Evolutionary conservation across 1,284 basidiomycete genomes (phyloP), one percentile per base, ranked within the genome.

Genomic region (Serendipita sp.): DNA sequence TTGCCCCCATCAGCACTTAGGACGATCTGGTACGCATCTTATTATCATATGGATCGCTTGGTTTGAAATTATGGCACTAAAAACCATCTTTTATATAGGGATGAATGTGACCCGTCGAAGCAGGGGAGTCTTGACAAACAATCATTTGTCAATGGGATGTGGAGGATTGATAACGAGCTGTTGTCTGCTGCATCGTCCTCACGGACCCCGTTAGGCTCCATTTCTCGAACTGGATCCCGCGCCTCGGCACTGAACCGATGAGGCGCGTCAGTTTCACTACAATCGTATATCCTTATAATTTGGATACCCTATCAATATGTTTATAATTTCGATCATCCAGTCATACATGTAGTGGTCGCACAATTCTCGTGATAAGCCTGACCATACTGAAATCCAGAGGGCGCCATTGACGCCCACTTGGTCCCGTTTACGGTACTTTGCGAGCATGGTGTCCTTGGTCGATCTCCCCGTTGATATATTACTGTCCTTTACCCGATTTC

Each of bases 81-180:
- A 22, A 22, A 22, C 22, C 34, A 60, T 45, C 30, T 30, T 60
- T 53, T 64, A 67, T 64, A 67, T 41, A 87, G 88, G 88, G 75
- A 75, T 60, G 85, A 87, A 68, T 86, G 83, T 67, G 87, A 90
- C 69, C 72, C 79, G 2, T 71, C 73, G 6, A 71, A 74, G 1
- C 74, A 72, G 35, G 86, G 85, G 4, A 77, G 76, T 30, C 75
- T 91, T 12, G 79, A 83, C 67, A 74, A 80, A 3, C 85, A 87
- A 8, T 75, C 74, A 15, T 91, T 91, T 68, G 78, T 82, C 34
- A 79, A 77, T 64, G 89, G 87, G 44, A 89, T 90, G 87, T 88
- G 87, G 87, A 78, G 81, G 22, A 87, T 91, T 42, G 88, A 91
- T 72, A 87, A 90, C 70, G 88, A 89, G 68, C 77, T 91, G n/a